These are phyloP conservation scores for Debaryomycetaceae sp. DNA, from an alignment of 1,139 yeast species.

Conservation along the genomic window DNA sequence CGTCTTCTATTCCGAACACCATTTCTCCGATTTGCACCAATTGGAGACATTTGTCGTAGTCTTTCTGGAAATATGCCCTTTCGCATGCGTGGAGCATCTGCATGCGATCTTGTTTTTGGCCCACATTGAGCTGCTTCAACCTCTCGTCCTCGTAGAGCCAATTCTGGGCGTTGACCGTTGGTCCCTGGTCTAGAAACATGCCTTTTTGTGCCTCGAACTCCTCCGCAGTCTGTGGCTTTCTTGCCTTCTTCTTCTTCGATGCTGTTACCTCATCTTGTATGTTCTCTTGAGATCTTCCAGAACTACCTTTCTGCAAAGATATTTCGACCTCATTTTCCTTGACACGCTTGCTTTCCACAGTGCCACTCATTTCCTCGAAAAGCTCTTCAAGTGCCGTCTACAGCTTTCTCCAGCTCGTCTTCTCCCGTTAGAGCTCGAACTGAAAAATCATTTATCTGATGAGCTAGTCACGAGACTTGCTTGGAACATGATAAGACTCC, in stretches of 20 bases:
- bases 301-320: too few species aligned
- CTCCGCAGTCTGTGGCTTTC: conserved; percentile 61
- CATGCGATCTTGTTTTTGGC: conserved; percentile 32
- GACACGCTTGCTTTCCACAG: too few species aligned
- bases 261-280: too few species aligned
- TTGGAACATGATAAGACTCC: too few species aligned
- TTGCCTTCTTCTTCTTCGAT: conserved; percentile 7
- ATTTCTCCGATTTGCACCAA: conserved; percentile 26
- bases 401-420: too few species aligned
- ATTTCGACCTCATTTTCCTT: too few species aligned
- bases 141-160: conserved; percentile 38
- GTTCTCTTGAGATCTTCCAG: too few species aligned
- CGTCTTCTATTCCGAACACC: conserved; percentile 29
- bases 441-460: too few species aligned
- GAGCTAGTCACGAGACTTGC: too few species aligned
- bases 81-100: conserved; percentile 44
- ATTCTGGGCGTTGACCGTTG: conserved; percentile 42
- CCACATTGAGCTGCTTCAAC: conserved; percentile 18
- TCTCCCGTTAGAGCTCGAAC: too few species aligned
- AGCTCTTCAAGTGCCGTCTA: too few species aligned
- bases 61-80: conserved; percentile 45
- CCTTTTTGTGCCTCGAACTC: conserved; percentile 44
- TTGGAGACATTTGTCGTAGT: conserved; percentile 42
- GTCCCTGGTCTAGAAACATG: conserved; percentile 48
- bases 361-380: too few species aligned